A percentile compares a stretch with the other conserved stretches of the same genome.
Conservation (phyloP, 208 protist species). For the Acanthamoeba sp. region DNA sequence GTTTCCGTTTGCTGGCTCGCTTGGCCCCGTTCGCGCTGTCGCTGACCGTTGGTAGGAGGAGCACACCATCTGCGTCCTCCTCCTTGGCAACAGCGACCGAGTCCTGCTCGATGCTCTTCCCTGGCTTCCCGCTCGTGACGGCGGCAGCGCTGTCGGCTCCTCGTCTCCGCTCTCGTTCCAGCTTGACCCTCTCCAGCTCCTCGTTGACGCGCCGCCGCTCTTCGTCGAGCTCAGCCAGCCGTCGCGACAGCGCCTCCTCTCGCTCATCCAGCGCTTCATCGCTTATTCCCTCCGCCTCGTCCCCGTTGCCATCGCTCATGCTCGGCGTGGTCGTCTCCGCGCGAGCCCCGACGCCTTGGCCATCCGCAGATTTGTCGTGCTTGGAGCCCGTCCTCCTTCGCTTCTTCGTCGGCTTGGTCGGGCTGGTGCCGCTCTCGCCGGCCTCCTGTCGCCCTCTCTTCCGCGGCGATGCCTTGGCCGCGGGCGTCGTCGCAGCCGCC, state of each 20-base stretch:
- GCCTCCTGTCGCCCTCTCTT: neutral
- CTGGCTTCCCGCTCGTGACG: neutral
- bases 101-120: neutral
- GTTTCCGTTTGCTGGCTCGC: neutral
- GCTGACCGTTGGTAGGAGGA: neutral
- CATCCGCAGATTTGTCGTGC: too few relatives aligned
- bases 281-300: neutral
- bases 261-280: neutral
- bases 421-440: neutral
- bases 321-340: too few relatives aligned
- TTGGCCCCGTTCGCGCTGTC: neutral
- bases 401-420: neutral
- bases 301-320: too few relatives aligned
- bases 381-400: neutral
- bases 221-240: constrained; percentile 8
- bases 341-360: too few relatives aligned
- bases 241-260: neutral
- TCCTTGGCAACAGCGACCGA: neutral
- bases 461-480: neutral
- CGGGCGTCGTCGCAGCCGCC: too few relatives aligned
- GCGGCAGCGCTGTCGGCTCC: neutral
- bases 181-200: neutral
- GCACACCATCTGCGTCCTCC: neutral
- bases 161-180: neutral
- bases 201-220: neutral